Conservation (phyloP, 768 basidiomycete genomes). For the Hebeloma cylindrosporum region DNA sequence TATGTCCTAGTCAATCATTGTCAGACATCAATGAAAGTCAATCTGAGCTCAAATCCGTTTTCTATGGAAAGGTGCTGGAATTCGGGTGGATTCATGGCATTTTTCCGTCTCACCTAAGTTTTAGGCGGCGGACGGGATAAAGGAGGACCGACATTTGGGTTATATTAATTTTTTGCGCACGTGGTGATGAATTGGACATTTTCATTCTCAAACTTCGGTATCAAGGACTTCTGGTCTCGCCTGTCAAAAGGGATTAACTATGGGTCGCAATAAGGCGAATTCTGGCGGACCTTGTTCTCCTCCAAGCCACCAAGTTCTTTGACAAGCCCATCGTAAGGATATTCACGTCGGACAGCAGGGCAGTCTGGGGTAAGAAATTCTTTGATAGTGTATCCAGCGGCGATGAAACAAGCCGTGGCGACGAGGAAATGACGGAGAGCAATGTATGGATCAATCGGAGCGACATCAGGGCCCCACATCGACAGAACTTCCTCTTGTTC, state of each 20-base stretch:
- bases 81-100: too few relatives aligned
- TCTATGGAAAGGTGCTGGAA: too few relatives aligned
- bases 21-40: too few relatives aligned
- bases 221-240: conserved; percentile 27
- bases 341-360: conserved; percentile 69
- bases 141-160: too few relatives aligned
- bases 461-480: conserved; percentile 86
- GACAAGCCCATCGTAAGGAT: conserved; percentile 74
- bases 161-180: neutral
- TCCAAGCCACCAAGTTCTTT: conserved; percentile 77
- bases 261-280: neutral
- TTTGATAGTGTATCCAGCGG: conserved; percentile 60
- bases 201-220: conserved; percentile 6
- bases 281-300: conserved; percentile 65
- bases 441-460: conserved; percentile 54
- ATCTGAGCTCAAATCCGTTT: too few relatives aligned
- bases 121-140: too few relatives aligned
- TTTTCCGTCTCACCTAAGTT: too few relatives aligned
- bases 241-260: conserved; percentile 17
- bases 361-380: conserved; percentile 55
- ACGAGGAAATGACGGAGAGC: conserved; percentile 68
- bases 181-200: neutral
- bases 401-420: conserved; percentile 61
- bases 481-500: conserved; percentile 79
- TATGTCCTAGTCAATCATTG: too few relatives aligned